Conservation (phyloP, 805 yeast genomes). For the Cyberlindnera americana region DNA sequence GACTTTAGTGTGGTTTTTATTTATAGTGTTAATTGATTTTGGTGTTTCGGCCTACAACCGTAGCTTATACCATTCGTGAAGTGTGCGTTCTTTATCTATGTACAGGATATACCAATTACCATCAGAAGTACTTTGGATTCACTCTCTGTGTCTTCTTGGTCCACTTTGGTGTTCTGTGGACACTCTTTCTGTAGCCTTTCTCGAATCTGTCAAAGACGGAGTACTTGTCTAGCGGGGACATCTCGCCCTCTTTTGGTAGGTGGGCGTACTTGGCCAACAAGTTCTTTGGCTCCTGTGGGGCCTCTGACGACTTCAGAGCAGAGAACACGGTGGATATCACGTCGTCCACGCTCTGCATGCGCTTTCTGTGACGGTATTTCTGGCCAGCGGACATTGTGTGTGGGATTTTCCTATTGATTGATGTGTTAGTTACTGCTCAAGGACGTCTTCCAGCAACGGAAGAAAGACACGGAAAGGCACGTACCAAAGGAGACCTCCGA, state of each 20-base stretch:
- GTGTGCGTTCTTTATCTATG: neutral
- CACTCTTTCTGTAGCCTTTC: constrained; percentile 79
- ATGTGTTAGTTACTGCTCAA: too few species aligned
- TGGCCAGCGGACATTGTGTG: constrained; percentile 77
- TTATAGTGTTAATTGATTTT: neutral
- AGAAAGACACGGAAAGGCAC: constrained; percentile 16
- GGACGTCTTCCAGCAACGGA: too few species aligned
- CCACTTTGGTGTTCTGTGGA: constrained; percentile 89
- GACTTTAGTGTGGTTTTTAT: neutral
- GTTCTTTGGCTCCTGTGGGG: constrained; percentile 8
- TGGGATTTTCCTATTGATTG: constrained; percentile 58
- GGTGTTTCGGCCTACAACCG: too few species aligned
- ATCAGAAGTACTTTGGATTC: constrained; percentile 50
- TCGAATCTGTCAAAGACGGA: constrained; percentile 75
- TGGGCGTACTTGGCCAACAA: constrained; percentile 33
- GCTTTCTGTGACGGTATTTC: constrained; percentile 77
- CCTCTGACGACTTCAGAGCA: constrained; percentile 34
- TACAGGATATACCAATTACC: neutral
- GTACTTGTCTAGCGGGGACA: constrained; percentile 82
- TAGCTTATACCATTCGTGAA: too few species aligned
- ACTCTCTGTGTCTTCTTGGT: constrained; percentile 78
- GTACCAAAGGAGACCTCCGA: constrained; percentile 77
- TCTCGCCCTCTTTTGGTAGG: constrained; percentile 77
- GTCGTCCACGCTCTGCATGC: constrained; percentile 78
- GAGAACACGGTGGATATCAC: constrained; percentile 64